A percentile compares a stretch with the other conserved stretches of the same genome.
phyloP scores from a whole-genome alignment of 805 yeast genomes.

The Wickerhamiella slavikovae region DNA sequence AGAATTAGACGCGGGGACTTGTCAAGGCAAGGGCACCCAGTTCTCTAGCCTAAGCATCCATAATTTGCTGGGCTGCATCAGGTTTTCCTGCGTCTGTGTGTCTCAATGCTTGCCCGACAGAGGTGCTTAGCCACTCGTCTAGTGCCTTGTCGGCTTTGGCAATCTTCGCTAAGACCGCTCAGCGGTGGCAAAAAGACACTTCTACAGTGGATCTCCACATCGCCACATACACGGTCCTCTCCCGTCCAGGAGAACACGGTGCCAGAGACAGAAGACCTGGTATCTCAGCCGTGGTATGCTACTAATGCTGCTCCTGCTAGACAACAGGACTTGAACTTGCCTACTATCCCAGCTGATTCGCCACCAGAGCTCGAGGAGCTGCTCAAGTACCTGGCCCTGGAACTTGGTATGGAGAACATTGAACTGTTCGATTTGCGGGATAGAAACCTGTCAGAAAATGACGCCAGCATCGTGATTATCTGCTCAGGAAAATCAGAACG shows the following conservation, averaged over 20 bases:
- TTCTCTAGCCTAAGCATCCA: no score
- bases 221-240: no score
- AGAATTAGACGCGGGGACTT: background rate
- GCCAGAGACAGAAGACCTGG: background rate
- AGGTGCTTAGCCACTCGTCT: no score
- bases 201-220: background rate
- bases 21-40: background rate
- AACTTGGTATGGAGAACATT: constrained; percentile 47
- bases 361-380: constrained; percentile 32
- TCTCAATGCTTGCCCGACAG: no score
- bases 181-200: background rate
- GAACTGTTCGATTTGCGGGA: constrained; percentile 40
- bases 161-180: background rate
- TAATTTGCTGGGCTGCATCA: no score
- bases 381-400: constrained; percentile 27
- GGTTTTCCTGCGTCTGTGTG: no score
- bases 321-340: constrained; percentile 1
- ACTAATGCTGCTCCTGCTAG: constrained; percentile 12
- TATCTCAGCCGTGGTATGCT: constrained; percentile 37
- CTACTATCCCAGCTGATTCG: constrained; percentile 30
- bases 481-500: constrained; percentile 61
- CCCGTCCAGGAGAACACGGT: no score
- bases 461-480: constrained; percentile 35
- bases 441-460: constrained; percentile 18
- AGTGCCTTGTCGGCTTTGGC: no score